Evolutionary conservation across 805 yeast genomes (phyloP).

Genomic region (Candida ipomoeae): DNA sequence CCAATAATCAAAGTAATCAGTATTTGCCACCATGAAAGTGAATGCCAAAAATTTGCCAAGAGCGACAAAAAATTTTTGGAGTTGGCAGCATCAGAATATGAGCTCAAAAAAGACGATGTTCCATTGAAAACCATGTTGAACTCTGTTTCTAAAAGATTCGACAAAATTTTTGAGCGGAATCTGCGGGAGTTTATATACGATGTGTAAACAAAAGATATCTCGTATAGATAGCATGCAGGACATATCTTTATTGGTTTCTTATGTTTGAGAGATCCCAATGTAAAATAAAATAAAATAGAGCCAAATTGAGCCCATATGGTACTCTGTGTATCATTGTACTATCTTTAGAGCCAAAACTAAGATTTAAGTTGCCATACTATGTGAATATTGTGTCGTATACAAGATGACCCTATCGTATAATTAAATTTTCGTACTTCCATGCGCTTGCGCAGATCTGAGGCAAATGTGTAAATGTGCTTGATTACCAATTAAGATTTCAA

Average conservation of each 20-base stretch:
- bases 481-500: background rate
- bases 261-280: too few species aligned
- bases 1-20: slow-evolving; percentile 44
- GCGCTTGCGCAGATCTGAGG: background rate
- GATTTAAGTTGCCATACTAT: background rate
- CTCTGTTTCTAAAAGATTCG: background rate
- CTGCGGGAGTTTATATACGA: slow-evolving; percentile 4
- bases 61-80: background rate
- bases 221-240: slow-evolving; percentile 2
- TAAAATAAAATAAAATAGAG: too few species aligned
- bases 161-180: slow-evolving; percentile 2
- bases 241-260: background rate
- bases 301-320: too few species aligned
- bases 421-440: background rate
- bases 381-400: background rate
- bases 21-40: slow-evolving; percentile 53
- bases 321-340: background rate
- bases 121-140: slow-evolving; percentile 1
- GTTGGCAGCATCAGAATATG: background rate
- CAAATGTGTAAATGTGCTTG: background rate
- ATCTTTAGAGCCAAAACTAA: background rate
- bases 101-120: slow-evolving; percentile 1
- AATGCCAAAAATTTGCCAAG: slow-evolving; percentile 9
- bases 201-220: slow-evolving; percentile 3
- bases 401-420: background rate